These are phyloP conservation scores for Epichloe elymi DNA, from an alignment of 2,329 filamentous ascomycete species.

Conservation along the genomic window DNA sequence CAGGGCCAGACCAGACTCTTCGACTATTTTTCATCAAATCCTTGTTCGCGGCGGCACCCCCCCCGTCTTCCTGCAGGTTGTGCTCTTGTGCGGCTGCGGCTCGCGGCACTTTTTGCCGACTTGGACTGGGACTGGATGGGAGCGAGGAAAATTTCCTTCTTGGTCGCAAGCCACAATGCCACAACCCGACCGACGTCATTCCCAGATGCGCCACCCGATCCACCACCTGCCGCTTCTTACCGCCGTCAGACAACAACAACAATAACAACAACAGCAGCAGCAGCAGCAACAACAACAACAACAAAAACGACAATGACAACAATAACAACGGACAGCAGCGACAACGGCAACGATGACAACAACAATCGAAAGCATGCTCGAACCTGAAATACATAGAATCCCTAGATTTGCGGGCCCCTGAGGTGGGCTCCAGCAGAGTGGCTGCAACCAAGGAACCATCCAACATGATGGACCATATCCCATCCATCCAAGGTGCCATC, in stretches of 20 bases:
- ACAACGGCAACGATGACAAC: neutral
- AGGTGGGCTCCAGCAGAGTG: neutral
- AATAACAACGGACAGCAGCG: neutral
- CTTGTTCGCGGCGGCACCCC: too few relatives aligned
- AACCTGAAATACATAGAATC: too few relatives aligned
- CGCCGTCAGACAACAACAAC: neutral
- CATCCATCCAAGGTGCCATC: too few relatives aligned
- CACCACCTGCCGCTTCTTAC: neutral
- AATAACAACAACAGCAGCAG: neutral
- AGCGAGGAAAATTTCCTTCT: neutral
- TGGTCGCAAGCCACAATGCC: neutral
- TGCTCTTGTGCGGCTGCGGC: neutral
- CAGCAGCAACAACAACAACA: neutral
- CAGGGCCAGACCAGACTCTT: too few relatives aligned
- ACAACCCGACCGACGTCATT: conserved; percentile 6
- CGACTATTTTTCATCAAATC: too few relatives aligned
- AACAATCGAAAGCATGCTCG: neutral
- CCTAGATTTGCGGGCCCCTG: neutral
- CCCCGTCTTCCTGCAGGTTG: neutral
- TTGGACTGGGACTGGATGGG: neutral
- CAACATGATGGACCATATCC: too few relatives aligned
- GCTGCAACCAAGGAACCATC: neutral
- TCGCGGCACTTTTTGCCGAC: conserved; percentile 3
- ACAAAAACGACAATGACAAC: too few relatives aligned
- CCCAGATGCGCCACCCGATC: conserved; percentile 2